Conservation (phyloP, 169 alveolate genomes). For the Hammondia hammondi region DNA sequence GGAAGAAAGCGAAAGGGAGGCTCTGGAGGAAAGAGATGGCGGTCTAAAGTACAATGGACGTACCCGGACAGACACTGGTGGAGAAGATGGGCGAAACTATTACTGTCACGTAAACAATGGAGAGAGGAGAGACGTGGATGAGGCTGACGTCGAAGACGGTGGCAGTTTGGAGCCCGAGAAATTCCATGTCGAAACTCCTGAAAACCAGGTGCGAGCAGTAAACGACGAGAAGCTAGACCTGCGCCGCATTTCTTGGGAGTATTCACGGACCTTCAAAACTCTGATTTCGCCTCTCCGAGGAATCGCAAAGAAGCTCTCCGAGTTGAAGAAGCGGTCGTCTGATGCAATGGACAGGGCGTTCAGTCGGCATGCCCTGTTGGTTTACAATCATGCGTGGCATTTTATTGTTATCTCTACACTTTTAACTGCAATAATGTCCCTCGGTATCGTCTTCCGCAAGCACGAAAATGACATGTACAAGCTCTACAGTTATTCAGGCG, state of each 20-base stretch:
- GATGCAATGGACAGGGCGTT: slow-evolving; percentile 40
- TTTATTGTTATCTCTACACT: slow-evolving; percentile 12
- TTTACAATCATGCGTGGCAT: slow-evolving; percentile 51
- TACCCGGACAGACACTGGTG: not conserved
- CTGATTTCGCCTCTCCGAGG: not conserved
- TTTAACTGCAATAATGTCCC: slow-evolving; percentile 42
- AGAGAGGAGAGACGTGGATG: not conserved
- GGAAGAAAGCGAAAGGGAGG: not conserved
- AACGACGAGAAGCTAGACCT: not conserved
- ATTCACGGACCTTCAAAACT: not conserved
- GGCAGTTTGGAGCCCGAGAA: not conserved
- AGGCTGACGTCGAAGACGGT: not conserved
- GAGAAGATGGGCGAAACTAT: not conserved
- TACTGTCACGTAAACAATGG: not conserved
- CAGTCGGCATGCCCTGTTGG: slow-evolving; percentile 49
- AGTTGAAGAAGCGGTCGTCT: slow-evolving; percentile 13
- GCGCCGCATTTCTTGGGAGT: not conserved
- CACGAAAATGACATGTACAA: slow-evolving; percentile 55
- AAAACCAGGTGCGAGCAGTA: not conserved
- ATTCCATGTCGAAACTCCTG: not conserved
- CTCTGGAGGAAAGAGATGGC: not conserved
- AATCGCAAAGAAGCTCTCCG: not conserved
- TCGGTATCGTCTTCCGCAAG: slow-evolving; percentile 52
- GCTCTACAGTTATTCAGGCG: slow-evolving; percentile 56
- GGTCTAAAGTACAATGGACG: not conserved